phyloP scores from a whole-genome alignment of 495 filamentous ascomycete species.

The Penicillium mononematosum region DNA sequence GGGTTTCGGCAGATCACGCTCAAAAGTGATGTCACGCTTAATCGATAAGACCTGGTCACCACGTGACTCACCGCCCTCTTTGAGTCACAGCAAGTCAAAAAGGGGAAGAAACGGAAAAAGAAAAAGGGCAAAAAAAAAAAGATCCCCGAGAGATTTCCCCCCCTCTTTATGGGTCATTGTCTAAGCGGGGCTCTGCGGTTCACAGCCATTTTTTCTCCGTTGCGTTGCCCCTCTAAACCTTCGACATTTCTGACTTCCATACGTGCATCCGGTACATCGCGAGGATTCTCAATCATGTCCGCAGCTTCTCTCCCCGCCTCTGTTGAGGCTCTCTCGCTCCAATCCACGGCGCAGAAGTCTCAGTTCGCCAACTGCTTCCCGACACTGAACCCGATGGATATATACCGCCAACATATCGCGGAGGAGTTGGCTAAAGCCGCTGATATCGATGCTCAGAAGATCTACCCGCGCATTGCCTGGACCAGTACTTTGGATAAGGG shows the following conservation, averaged over 20 bases:
- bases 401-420: conserved; percentile 83
- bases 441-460: conserved; percentile 68
- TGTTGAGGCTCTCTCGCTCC: conserved; percentile 41
- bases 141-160: conserved; percentile 24
- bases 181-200: conserved; percentile 47
- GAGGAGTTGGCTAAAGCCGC: conserved; percentile 69
- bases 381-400: conserved; percentile 77
- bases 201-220: conserved; percentile 33
- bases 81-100: conserved; percentile 26
- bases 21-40: no score
- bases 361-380: conserved; percentile 55
- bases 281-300: conserved; percentile 30
- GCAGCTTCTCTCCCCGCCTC: conserved; percentile 34
- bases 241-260: conserved; percentile 15
- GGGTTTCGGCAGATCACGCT: no score
- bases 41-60: no score
- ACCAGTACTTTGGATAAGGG: conserved; percentile 85
- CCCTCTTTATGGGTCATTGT: conserved; percentile 46
- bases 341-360: conserved; percentile 39
- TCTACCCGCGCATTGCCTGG: conserved; percentile 78
- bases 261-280: conserved; percentile 18
- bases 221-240: conserved; percentile 17
- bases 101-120: conserved; percentile 22
- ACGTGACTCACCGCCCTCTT: conserved; percentile 33
- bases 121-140: conserved; percentile 27